A percentile compares a stretch with the other conserved stretches of the same genome.
phyloP scores from a whole-genome alignment of 768 basidiomycete genomes.

The Udeniomyces megalosporus region DNA sequence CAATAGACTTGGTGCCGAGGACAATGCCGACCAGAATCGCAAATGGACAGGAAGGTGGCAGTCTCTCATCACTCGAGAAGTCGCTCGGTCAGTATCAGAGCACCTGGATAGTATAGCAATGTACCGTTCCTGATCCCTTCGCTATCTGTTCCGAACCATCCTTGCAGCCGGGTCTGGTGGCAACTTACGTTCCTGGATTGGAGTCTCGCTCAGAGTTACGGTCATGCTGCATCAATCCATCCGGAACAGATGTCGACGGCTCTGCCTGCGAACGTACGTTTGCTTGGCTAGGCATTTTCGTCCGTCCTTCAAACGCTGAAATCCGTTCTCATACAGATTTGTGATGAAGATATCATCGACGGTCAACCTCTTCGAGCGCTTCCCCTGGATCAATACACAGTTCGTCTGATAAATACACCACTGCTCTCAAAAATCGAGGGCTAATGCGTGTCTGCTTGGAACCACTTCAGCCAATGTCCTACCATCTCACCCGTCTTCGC shows the following conservation, averaged over 20 bases:
- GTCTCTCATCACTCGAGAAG: constrained; percentile 28
- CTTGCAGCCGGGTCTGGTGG: constrained; percentile 28
- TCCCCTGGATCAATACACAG: constrained; percentile 5
- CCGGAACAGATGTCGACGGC: constrained; percentile 32
- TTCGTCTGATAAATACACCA: too few relatives aligned
- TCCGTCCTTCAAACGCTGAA: too few relatives aligned
- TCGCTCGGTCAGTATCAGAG: constrained; percentile 18
- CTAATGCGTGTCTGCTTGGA: background rate
- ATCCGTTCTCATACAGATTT: too few relatives aligned
- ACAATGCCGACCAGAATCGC: constrained; percentile 21
- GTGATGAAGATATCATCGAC: constrained; percentile 30
- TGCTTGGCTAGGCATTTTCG: too few relatives aligned
- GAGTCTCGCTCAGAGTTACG: constrained; percentile 28
- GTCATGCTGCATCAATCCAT: constrained; percentile 21
- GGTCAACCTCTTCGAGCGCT: constrained; percentile 5
- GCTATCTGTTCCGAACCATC: too few relatives aligned
- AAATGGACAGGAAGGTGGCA: constrained; percentile 31
- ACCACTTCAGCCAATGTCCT: constrained; percentile 24
- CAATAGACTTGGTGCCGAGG: constrained; percentile 28
- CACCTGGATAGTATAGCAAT: too few relatives aligned
- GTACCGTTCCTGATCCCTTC: too few relatives aligned
- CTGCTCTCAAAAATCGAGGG: too few relatives aligned
- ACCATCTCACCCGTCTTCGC: constrained; percentile 27
- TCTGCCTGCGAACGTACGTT: constrained; percentile 25
- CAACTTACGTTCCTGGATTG: constrained; percentile 31